Conservation (phyloP, 2,329 filamentous ascomycete genomes). For the Fusarium burgessii region DNA sequence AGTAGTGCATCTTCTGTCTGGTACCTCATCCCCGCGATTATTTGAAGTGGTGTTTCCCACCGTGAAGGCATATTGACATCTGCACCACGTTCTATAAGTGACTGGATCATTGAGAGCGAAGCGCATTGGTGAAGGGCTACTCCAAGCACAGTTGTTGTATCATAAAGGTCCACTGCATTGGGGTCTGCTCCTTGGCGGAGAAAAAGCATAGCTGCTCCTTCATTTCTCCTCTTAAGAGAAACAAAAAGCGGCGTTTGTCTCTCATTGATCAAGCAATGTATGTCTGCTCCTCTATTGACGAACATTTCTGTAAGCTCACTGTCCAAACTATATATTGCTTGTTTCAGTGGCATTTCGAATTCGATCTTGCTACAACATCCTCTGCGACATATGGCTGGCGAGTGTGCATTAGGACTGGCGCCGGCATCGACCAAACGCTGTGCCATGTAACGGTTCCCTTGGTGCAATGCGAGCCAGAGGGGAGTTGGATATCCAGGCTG, state of each 20-base stretch:
- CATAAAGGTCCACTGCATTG: neutral
- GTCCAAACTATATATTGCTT: fast-evolving
- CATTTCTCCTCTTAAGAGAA: fast-evolving
- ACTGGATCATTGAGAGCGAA: fast-evolving
- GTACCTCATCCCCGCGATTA: fast-evolving
- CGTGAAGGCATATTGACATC: fast-evolving
- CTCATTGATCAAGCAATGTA: fast-evolving
- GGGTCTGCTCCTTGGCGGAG: slow-evolving; percentile 31
- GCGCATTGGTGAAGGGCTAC: fast-evolving
- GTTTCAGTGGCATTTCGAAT: neutral
- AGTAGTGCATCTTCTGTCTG: fast-evolving
- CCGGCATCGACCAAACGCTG: neutral
- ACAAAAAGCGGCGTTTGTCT: fast-evolving
- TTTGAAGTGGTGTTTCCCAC: neutral
- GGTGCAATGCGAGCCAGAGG: neutral
- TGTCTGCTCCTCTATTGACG: neutral
- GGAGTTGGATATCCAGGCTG: neutral
- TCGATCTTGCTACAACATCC: fast-evolving
- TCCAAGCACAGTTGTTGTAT: fast-evolving
- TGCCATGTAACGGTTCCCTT: fast-evolving
- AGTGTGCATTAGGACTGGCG: neutral
- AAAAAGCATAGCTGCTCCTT: neutral
- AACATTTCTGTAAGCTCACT: fast-evolving
- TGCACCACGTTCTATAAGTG: fast-evolving
- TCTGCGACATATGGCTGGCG: neutral